Percentiles rank a stretch among this genome's conserved stretches.
phyloP scores from a whole-genome alignment of 1,284 basidiomycete species.

The Pholiota adiposa region DNA sequence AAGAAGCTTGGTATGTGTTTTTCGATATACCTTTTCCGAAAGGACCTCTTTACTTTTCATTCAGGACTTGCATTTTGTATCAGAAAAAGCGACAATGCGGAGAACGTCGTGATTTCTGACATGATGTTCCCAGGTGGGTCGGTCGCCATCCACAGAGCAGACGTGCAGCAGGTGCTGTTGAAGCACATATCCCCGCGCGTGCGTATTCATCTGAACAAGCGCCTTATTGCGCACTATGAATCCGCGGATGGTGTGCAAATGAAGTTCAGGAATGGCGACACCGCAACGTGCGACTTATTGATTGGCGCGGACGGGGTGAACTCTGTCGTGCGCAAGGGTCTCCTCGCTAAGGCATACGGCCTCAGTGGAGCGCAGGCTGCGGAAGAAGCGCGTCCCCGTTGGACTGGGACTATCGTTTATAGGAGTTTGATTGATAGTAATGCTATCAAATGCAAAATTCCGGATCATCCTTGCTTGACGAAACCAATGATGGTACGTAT shows the following conservation, averaged over 20 bases:
- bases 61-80: constrained; percentile 17
- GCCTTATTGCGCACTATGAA: constrained; percentile 38
- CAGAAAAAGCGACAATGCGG: constrained; percentile 28
- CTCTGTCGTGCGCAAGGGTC: constrained; percentile 46
- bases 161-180: constrained; percentile 33
- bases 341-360: constrained; percentile 38
- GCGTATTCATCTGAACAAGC: constrained; percentile 38
- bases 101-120: constrained; percentile 15
- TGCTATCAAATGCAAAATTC: constrained; percentile 9
- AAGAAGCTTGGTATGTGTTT: constrained; percentile 6
- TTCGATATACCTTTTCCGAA: background rate
- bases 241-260: constrained; percentile 33
- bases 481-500: constrained; percentile 18
- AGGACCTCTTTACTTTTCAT: background rate
- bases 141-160: background rate
- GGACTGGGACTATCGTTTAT: constrained; percentile 20
- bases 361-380: background rate
- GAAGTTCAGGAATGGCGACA: constrained; percentile 43
- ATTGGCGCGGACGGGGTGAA: constrained; percentile 57
- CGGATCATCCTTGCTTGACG: constrained; percentile 17
- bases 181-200: constrained; percentile 37
- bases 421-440: constrained; percentile 16
- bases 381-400: constrained; percentile 2
- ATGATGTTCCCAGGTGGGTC: constrained; percentile 14
- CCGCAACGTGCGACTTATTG: constrained; percentile 46